Conservation (phyloP, 768 basidiomycete species). For the Galerina sulciceps region DNA sequence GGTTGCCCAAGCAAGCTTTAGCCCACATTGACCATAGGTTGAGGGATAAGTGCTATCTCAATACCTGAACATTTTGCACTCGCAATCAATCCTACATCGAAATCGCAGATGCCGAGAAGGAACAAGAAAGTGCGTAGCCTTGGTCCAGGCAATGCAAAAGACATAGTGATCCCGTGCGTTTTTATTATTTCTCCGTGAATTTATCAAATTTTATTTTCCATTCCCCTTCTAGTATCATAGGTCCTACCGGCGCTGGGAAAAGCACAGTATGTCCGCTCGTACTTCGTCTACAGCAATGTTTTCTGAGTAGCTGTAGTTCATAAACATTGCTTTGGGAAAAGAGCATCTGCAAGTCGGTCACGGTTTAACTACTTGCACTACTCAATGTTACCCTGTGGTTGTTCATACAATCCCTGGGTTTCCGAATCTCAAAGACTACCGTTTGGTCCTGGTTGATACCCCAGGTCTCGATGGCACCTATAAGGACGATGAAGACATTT, state of each 20-base stretch:
- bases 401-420: not conserved
- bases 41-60: too few relatives aligned
- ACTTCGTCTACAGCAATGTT: not conserved
- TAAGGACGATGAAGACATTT: not conserved
- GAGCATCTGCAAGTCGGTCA: slow-evolving; percentile 1
- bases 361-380: slow-evolving; percentile 3
- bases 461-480: slow-evolving; percentile 7
- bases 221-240: slow-evolving; percentile 7
- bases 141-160: not conserved
- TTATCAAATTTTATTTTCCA: not conserved
- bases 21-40: too few relatives aligned
- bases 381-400: not conserved
- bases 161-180: slow-evolving; percentile 8
- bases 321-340: slow-evolving; percentile 8
- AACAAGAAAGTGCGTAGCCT: not conserved
- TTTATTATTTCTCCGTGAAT: not conserved
- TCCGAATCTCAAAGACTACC: not conserved
- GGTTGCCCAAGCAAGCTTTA: too few relatives aligned
- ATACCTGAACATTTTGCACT: too few relatives aligned
- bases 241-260: slow-evolving; percentile 13
- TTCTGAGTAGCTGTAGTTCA: slow-evolving; percentile 4
- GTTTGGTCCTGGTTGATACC: slow-evolving; percentile 12
- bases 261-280: slow-evolving; percentile 7
- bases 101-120: not conserved
- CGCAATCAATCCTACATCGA: too few relatives aligned